Evolutionary conservation across 306 rosid genomes (phyloP), one percentile per base, ranked within the genome.

Genomic region (Delonix regia): DNA sequence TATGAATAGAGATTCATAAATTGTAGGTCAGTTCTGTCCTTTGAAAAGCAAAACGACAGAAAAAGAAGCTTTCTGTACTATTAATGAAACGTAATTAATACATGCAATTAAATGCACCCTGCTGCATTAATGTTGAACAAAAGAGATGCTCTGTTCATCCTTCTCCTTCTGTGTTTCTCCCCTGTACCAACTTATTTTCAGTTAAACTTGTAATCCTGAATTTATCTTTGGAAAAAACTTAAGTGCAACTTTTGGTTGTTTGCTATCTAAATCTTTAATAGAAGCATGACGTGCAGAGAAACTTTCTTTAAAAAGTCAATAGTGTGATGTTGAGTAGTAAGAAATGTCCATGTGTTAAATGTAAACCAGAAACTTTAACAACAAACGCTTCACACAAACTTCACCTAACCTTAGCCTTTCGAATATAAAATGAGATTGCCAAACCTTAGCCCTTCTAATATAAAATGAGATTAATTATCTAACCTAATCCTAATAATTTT

Each of bases 401-500:
- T 63, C 4, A n/a, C 16, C 27, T 63, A n/a, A 63, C 47, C 25
- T 16, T 63, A 27, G n/a, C 19, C 39, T 62, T 65, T 51, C 59
- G 41, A 18, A 6, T 38, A 73, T 49, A 11, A 38, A n/a, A n/a
- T n/a, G n/a, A n/a, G n/a, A n/a, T n/a, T n/a, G n/a, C n/a, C n/a
- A n/a, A n/a, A n/a, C n/a, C n/a, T n/a, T n/a, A n/a, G 25, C 39
- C 53, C 72, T 11, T 51, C 62, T 76, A 25, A 19, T 62, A 39
- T 10, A 2, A 67, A 14, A 27, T 78, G 24, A 56, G 71, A 15
- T 13, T 42, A 79, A 47, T 16, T 8, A 59, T 59, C 16, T 45
- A 42, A 78, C 19, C 41, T 45, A 30, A 51, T 59, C 66, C 38
- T 38, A 38, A 56, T 36, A 33, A 38, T 30, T 69, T 69, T 70